Evolutionary conservation across 352 stramenopile species (phyloP).

Genomic region (Pythium brachiatum): DNA sequence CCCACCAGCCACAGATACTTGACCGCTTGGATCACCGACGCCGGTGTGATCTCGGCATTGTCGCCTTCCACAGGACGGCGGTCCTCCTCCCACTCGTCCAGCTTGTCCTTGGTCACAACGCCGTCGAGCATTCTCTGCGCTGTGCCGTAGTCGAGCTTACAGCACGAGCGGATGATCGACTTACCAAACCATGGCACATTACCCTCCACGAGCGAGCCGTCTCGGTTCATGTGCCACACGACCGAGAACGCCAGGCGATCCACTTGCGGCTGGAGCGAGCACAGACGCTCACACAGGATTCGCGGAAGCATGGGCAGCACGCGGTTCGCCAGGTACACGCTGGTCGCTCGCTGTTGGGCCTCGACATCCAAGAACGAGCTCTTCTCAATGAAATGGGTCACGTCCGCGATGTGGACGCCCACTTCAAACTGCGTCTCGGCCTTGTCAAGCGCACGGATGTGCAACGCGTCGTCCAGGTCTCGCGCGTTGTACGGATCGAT

Average conservation of each 20-base stretch:
- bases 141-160: conserved; percentile 95
- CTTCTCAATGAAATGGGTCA: conserved; percentile 94
- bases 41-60: conserved; percentile 48
- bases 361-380: conserved; percentile 93
- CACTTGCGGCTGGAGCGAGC: conserved; percentile 95
- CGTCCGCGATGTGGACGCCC: conserved; percentile 98
- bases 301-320: conserved; percentile 96
- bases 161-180: conserved; percentile 97
- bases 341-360: conserved; percentile 91
- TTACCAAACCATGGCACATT: conserved; percentile 95
- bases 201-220: conserved; percentile 90
- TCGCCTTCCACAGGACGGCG: conserved; percentile 41
- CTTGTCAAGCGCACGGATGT: conserved; percentile 78
- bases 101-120: conserved; percentile 61
- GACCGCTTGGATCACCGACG: conserved; percentile 61
- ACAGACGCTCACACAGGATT: conserved; percentile 96
- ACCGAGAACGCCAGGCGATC: conserved; percentile 94
- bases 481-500: conserved; percentile 97
- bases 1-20: conserved; percentile 66
- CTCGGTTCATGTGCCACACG: conserved; percentile 96
- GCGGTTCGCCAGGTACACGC: conserved; percentile 95
- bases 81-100: conserved; percentile 69
- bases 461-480: conserved; percentile 96
- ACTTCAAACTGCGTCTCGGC: conserved; percentile 79
- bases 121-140: conserved; percentile 96